A percentile compares a stretch with the other conserved stretches of the same genome.
phyloP scores from a whole-genome alignment of 1,284 basidiomycete genomes.

The Tetrapyrgos nigripes region DNA sequence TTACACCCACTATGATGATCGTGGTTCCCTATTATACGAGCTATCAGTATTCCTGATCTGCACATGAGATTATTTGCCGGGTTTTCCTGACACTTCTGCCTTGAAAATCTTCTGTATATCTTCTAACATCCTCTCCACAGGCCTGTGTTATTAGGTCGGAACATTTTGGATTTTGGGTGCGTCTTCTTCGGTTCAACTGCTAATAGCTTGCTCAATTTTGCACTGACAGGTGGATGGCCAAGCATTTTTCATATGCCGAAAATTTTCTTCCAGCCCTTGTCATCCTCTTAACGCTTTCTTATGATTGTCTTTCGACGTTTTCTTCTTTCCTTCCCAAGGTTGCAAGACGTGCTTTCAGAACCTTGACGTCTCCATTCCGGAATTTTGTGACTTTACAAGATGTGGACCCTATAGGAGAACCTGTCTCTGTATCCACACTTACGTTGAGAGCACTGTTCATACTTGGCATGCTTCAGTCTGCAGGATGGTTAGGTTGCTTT shows the following conservation, averaged over 20 bases:
- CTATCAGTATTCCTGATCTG: constrained; percentile 15
- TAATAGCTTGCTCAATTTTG: background rate
- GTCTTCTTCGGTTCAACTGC: background rate
- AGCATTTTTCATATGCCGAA: background rate
- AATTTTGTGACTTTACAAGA: constrained; percentile 61
- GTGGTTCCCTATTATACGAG: constrained; percentile 66
- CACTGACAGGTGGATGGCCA: background rate
- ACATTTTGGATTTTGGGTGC: background rate
- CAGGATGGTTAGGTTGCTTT: constrained; percentile 42
- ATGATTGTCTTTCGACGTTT: constrained; percentile 35
- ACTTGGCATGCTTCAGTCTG: constrained; percentile 42
- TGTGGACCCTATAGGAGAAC: constrained; percentile 41
- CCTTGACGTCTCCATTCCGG: constrained; percentile 51
- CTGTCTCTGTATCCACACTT: constrained; percentile 30
- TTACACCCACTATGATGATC: constrained; percentile 44
- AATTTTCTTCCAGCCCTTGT: constrained; percentile 34
- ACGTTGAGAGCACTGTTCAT: constrained; percentile 42
- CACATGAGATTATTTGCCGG: constrained; percentile 49
- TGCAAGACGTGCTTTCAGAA: constrained; percentile 31
- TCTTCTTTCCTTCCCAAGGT: constrained; percentile 30
- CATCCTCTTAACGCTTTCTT: constrained; percentile 36
- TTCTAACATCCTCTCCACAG: constrained; percentile 2
- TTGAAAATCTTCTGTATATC: background rate
- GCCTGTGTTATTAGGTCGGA: background rate
- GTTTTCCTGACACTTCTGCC: constrained; percentile 42